A percentile compares a stretch with the other conserved stretches of the same genome.
phyloP scores from a whole-genome alignment of 306 rosid species.

The Albizia julibrissin region DNA sequence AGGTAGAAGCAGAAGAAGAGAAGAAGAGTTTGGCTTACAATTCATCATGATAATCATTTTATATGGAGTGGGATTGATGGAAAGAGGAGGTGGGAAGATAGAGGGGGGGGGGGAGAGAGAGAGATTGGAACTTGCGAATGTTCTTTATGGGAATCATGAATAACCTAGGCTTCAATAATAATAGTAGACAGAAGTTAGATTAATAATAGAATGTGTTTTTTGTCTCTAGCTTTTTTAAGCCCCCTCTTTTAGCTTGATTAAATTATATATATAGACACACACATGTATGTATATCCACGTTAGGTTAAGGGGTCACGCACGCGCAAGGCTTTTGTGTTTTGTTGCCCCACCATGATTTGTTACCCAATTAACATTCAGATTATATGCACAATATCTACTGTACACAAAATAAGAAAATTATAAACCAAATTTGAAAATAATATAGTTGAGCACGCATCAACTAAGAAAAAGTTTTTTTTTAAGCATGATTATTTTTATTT shows the following conservation, averaged over 20 bases:
- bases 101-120: background rate
- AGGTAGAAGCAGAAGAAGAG: background rate
- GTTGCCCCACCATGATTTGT: slow-evolving; percentile 35
- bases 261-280: slow-evolving; percentile 4
- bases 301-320: slow-evolving; percentile 53
- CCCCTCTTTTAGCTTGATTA: slow-evolving; percentile 19
- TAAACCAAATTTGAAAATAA: background rate
- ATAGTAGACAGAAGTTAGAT: slow-evolving; percentile 49
- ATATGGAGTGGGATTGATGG: slow-evolving; percentile 17
- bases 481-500: background rate
- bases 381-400: background rate
- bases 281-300: slow-evolving; percentile 23
- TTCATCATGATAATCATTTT: slow-evolving; percentile 34
- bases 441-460: background rate
- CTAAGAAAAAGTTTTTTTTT: background rate
- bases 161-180: slow-evolving; percentile 36
- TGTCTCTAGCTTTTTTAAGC: slow-evolving; percentile 40
- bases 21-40: slow-evolving; percentile 26
- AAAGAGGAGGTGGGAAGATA: background rate
- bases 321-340: slow-evolving; percentile 34
- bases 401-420: background rate
- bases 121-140: slow-evolving; percentile 36
- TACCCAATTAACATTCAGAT: slow-evolving; percentile 21
- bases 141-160: slow-evolving; percentile 42
- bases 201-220: slow-evolving; percentile 51